Evolutionary conservation across 169 alveolate genomes (phyloP).

Genomic region (Ichthyophthirius multifiliis): DNA sequence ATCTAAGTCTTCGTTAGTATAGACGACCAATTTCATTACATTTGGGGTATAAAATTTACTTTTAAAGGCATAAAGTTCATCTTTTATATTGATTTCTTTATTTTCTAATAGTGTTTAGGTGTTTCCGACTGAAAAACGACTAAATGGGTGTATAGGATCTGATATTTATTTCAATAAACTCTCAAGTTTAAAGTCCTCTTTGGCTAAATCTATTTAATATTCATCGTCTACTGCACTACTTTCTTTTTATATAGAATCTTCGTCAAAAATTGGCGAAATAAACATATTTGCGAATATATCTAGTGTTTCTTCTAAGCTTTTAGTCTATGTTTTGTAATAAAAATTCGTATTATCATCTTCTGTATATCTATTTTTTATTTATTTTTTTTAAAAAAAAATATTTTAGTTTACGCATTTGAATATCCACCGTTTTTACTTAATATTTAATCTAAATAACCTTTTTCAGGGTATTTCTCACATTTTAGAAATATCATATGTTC

Average conservation of each 20-base stretch:
- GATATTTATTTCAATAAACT: conserved; percentile 25
- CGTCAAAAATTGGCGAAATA: conserved; percentile 59
- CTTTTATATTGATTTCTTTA: conserved; percentile 25
- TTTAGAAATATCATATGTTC: conserved; percentile 82
- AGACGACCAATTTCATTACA: conserved; percentile 49
- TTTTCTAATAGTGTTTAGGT: neutral
- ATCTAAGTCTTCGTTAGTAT: neutral
- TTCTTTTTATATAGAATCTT: conserved; percentile 66
- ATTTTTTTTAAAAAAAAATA: too few species aligned
- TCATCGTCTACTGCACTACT: conserved; percentile 67
- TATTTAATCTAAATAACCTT: conserved; percentile 48
- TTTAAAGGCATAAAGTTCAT: conserved; percentile 50
- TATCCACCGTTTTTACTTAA: conserved; percentile 63
- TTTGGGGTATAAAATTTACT: conserved; percentile 58
- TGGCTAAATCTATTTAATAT: conserved; percentile 47
- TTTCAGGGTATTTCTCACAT: conserved; percentile 62
- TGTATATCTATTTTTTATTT: conserved; percentile 30
- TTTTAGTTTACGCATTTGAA: conserved; percentile 59
- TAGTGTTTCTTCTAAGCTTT: conserved; percentile 60
- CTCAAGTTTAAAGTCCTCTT: conserved; percentile 57
- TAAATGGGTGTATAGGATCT: conserved; percentile 31
- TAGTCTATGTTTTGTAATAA: conserved; percentile 53
- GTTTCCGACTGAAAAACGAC: neutral
- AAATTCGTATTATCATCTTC: conserved; percentile 59
- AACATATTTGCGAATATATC: conserved; percentile 69